Evolutionary conservation across 1,139 yeast species (phyloP).

Genomic region (Saccharomyces hybrid): DNA sequence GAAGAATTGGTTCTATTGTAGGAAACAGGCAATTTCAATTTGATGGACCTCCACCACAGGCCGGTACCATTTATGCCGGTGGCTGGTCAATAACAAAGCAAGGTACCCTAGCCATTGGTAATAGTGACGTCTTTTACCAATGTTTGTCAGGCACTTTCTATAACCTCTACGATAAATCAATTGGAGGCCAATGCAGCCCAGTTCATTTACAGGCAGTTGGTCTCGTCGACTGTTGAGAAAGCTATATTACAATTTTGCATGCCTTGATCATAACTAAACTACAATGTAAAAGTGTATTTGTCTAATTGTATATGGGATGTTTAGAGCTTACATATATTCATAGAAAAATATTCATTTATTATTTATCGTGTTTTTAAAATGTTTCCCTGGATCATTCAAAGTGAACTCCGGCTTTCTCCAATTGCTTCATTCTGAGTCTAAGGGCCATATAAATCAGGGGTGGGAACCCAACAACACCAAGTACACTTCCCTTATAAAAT

Average conservation of each 20-base stretch:
- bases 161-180: slow-evolving; percentile 30
- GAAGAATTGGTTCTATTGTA: no score
- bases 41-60: no score
- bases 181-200: slow-evolving; percentile 58
- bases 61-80: no score
- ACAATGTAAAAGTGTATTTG: not conserved
- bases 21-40: no score
- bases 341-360: not conserved
- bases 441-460: slow-evolving; percentile 10
- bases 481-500: slow-evolving; percentile 8
- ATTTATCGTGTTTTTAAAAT: not conserved
- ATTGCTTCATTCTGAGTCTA: slow-evolving; percentile 7
- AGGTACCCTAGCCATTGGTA: no score
- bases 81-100: no score
- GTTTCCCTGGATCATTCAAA: slow-evolving; percentile 4
- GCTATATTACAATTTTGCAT: not conserved
- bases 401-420: slow-evolving; percentile 9
- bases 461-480: slow-evolving; percentile 15
- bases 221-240: slow-evolving; percentile 48
- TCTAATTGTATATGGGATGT: not conserved
- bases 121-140: no score
- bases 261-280: not conserved
- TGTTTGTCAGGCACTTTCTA: no score
- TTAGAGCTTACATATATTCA: not conserved
- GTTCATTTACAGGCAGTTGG: slow-evolving; percentile 59